Evolutionary conservation across 192 early-diverging fungal species (phyloP).

Genomic region (Helicostylum pulchrum): DNA sequence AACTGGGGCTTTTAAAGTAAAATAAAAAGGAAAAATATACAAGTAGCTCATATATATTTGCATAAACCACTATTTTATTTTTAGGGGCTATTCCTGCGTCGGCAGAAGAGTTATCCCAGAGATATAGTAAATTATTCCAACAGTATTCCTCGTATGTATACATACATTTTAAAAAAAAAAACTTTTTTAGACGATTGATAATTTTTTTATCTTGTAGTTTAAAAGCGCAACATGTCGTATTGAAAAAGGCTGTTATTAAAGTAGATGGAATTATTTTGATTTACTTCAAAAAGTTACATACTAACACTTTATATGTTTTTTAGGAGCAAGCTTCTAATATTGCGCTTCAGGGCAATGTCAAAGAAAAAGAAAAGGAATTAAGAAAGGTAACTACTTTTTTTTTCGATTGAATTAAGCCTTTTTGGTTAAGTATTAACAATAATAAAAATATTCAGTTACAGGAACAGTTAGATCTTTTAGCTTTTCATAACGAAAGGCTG

Average conservation of each 20-base stretch:
- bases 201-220: constrained; percentile 13
- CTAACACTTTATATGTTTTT: neutral
- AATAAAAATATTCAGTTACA: constrained; percentile 21
- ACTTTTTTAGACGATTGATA: neutral
- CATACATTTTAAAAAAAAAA: neutral
- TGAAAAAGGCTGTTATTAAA: constrained; percentile 58
- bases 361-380: constrained; percentile 57
- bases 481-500: constrained; percentile 57
- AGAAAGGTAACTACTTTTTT: constrained; percentile 40
- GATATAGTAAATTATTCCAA: constrained; percentile 52
- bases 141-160: constrained; percentile 49
- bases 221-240: constrained; percentile 57
- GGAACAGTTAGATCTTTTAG: constrained; percentile 55
- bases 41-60: neutral
- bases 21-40: neutral
- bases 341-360: constrained; percentile 45
- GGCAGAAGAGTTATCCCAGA: constrained; percentile 54
- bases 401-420: neutral
- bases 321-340: constrained; percentile 56
- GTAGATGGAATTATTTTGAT: constrained; percentile 22
- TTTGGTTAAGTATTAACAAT: neutral
- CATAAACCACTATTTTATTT: neutral
- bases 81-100: constrained; percentile 36
- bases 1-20: neutral
- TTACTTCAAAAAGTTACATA: neutral